Percentiles rank a stretch among this genome's conserved stretches.
phyloP scores from a whole-genome alignment of 805 yeast genomes.

The Starmerella lactis-condensi region DNA sequence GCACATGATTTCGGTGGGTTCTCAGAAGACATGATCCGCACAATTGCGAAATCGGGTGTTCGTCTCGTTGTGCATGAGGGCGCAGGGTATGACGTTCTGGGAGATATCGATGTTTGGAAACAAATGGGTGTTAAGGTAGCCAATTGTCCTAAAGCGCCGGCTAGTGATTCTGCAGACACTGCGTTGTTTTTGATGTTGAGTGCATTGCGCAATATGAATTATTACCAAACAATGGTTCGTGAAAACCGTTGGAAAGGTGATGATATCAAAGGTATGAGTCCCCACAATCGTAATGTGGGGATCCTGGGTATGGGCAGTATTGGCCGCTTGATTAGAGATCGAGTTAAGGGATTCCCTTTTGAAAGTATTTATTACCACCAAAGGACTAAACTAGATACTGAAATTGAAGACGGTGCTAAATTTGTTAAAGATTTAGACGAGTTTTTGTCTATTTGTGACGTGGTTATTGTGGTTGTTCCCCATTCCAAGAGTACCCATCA shows the following conservation, averaged over 20 bases:
- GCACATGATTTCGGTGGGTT: constrained; percentile 14
- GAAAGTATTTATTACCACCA: constrained; percentile 33
- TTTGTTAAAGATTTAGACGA: constrained; percentile 35
- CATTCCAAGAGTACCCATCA: constrained; percentile 56
- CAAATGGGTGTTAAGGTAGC: constrained; percentile 28
- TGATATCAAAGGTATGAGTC: constrained; percentile 31
- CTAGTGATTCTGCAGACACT: constrained; percentile 39
- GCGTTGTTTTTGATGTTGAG: constrained; percentile 32
- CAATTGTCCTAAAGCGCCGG: constrained; percentile 37
- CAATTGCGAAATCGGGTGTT: constrained; percentile 13
- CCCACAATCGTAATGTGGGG: constrained; percentile 33
- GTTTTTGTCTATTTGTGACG: constrained; percentile 42
- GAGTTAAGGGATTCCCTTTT: constrained; percentile 33
- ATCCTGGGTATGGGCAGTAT: constrained; percentile 47
- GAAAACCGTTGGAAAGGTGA: constrained; percentile 31
- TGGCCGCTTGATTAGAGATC: constrained; percentile 36
- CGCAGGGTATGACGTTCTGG: constrained; percentile 41
- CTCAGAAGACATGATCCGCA: constrained; percentile 12
- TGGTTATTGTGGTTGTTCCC: constrained; percentile 60
- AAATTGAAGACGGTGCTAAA: constrained; percentile 30
- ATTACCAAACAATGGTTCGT: constrained; percentile 26
- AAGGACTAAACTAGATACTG: constrained; percentile 28
- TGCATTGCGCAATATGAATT: constrained; percentile 31
- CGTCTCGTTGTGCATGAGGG: constrained; percentile 32
- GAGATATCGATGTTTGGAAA: constrained; percentile 28